Evolutionary conservation across 176 grass and related monocot genomes (phyloP).

Genomic region (Triticum monococcum): DNA sequence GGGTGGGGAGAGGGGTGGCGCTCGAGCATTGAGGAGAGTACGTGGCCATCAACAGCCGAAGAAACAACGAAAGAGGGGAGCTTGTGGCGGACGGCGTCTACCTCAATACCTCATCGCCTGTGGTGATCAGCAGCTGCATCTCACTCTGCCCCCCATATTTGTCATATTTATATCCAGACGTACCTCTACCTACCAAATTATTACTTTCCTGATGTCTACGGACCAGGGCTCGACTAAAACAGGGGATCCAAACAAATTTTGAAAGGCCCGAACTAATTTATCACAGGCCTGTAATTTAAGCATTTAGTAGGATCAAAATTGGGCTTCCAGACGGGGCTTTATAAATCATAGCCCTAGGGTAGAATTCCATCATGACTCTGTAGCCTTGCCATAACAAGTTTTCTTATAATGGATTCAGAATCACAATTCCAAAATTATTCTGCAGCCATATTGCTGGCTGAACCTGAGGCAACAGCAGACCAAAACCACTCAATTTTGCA

Average conservation of each 20-base stretch:
- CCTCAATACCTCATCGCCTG: no score
- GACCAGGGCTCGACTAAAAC: not conserved
- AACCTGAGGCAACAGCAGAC: not conserved
- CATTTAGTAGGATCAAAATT: not conserved
- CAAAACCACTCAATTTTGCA: not conserved
- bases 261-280: not conserved
- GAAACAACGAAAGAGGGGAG: not conserved
- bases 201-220: not conserved
- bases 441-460: not conserved
- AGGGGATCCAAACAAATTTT: not conserved
- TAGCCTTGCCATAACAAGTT: not conserved
- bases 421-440: not conserved
- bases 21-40: no score
- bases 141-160: not conserved
- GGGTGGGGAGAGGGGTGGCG: no score
- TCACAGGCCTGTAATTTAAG: not conserved
- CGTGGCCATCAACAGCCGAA: no score
- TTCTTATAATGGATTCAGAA: not conserved
- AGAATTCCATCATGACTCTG: constrained; percentile 1
- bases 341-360: not conserved
- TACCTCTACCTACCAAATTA: not conserved
- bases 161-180: not conserved
- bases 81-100: not conserved
- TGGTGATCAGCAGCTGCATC: no score
- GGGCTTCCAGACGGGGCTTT: not conserved